These are phyloP conservation scores for Neofusicoccum sp. DNA, from an alignment of 2,329 filamentous ascomycete genomes.

Conservation along the genomic window DNA sequence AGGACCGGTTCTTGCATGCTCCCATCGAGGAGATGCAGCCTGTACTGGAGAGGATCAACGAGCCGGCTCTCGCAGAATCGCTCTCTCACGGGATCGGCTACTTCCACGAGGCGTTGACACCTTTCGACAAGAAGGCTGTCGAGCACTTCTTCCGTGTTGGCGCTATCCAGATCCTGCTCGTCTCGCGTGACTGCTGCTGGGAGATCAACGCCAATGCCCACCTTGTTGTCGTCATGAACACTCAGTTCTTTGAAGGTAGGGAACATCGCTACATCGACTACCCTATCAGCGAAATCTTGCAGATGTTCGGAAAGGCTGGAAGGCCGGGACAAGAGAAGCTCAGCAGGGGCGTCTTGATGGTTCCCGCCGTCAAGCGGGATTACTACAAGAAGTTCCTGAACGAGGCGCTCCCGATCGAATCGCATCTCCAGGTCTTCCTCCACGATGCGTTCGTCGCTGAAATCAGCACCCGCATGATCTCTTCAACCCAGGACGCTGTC, in stretches of 20 bases:
- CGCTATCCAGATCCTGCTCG: conserved; percentile 82
- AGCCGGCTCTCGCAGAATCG: conserved; percentile 84
- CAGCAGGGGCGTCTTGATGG: conserved; percentile 92
- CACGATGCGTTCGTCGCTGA: conserved; percentile 97
- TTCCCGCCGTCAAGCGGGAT: conserved; percentile 89
- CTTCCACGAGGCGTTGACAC: conserved; percentile 90
- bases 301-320: conserved; percentile 96
- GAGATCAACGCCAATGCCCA: conserved; percentile 87
- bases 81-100: conserved; percentile 94
- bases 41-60: conserved; percentile 79
- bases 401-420: conserved; percentile 93
- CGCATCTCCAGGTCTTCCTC: conserved; percentile 85
- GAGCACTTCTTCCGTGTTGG: conserved; percentile 88
- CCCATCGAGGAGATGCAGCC: conserved; percentile 80
- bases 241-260: conserved; percentile 93
- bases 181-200: conserved; percentile 92
- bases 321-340: conserved; percentile 76
- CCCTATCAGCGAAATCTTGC: conserved; percentile 86
- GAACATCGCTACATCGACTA: conserved; percentile 98
- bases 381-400: conserved; percentile 99
- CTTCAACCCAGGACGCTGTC: conserved; percentile 93
- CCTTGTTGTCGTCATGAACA: conserved; percentile 94
- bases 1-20: conserved; percentile 90
- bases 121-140: conserved; percentile 89
- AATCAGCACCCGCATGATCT: conserved; percentile 93